phyloP scores from a whole-genome alignment of 176 grass and related monocot genomes.

The Secale cereale region DNA sequence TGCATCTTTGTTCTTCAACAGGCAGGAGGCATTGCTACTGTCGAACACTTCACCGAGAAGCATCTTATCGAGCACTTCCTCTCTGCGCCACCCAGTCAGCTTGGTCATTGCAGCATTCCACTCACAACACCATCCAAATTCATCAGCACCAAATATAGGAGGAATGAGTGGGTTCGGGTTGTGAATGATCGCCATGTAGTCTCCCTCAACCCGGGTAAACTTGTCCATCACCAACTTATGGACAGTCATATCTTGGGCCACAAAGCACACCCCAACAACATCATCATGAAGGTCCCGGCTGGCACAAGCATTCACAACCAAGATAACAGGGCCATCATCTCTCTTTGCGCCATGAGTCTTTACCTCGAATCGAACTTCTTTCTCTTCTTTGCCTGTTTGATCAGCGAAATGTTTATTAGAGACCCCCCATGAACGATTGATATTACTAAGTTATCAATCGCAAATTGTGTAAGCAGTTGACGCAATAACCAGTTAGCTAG shows the following conservation, averaged over 20 bases:
- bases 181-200: slow-evolving; percentile 91
- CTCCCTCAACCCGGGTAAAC: slow-evolving; percentile 84
- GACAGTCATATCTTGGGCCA: slow-evolving; percentile 94
- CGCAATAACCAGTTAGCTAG: slow-evolving; percentile 1
- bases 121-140: slow-evolving; percentile 91
- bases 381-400: slow-evolving; percentile 75
- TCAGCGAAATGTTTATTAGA: slow-evolving; percentile 14
- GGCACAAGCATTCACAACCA: slow-evolving; percentile 90
- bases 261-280: slow-evolving; percentile 90
- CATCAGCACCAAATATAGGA: slow-evolving; percentile 89
- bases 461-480: not conserved
- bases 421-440: slow-evolving; percentile 9
- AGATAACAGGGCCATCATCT: slow-evolving; percentile 63
- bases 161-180: slow-evolving; percentile 86
- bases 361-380: slow-evolving; percentile 81
- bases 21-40: slow-evolving; percentile 56
- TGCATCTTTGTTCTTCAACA: slow-evolving; percentile 68
- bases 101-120: slow-evolving; percentile 94
- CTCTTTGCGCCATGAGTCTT: slow-evolving; percentile 69
- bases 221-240: slow-evolving; percentile 91
- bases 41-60: slow-evolving; percentile 89
- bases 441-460: not conserved
- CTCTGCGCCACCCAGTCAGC: slow-evolving; percentile 78
- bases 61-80: slow-evolving; percentile 88
- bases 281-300: slow-evolving; percentile 70